Evolutionary conservation across 2,329 filamentous ascomycete species (phyloP).

Genomic region (Mollisia scopiformis): DNA sequence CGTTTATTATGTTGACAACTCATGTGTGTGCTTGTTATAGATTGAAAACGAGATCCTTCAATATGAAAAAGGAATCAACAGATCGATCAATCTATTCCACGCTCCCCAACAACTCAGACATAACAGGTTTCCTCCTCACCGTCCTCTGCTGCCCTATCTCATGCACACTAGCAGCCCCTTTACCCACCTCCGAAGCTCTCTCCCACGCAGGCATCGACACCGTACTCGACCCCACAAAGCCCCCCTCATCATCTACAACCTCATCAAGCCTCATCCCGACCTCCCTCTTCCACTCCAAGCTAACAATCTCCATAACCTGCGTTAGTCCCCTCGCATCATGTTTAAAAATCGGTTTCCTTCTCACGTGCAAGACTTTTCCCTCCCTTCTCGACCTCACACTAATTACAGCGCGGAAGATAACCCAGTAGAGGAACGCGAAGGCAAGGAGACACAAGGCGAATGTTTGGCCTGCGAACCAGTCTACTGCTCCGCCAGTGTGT

Average conservation of each 20-base stretch:
- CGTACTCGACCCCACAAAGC: too few species aligned
- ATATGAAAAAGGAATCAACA: too few species aligned
- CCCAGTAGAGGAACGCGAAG: slow-evolving; percentile 12
- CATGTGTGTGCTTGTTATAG: too few species aligned
- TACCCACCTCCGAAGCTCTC: too few species aligned
- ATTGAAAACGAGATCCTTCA: too few species aligned
- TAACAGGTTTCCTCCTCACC: background rate
- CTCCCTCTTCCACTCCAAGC: slow-evolving; percentile 8
- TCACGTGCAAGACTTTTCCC: slow-evolving; percentile 6
- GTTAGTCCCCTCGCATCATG: background rate
- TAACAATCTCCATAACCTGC: slow-evolving; percentile 11
- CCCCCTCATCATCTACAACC: too few species aligned
- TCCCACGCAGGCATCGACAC: too few species aligned
- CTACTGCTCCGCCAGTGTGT: background rate
- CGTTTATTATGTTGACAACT: too few species aligned
- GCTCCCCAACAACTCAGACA: background rate
- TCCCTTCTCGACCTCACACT: background rate
- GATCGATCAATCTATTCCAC: too few species aligned
- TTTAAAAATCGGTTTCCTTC: slow-evolving; percentile 9
- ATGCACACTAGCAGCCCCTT: too few species aligned
- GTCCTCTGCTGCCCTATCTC: background rate
- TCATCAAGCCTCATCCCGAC: slow-evolving; percentile 5
- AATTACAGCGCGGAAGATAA: background rate
- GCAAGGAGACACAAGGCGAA: background rate
- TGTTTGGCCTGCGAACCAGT: background rate